phyloP scores from a whole-genome alignment of 2,329 filamentous ascomycete species.

The Curvularia spicifera region DNA sequence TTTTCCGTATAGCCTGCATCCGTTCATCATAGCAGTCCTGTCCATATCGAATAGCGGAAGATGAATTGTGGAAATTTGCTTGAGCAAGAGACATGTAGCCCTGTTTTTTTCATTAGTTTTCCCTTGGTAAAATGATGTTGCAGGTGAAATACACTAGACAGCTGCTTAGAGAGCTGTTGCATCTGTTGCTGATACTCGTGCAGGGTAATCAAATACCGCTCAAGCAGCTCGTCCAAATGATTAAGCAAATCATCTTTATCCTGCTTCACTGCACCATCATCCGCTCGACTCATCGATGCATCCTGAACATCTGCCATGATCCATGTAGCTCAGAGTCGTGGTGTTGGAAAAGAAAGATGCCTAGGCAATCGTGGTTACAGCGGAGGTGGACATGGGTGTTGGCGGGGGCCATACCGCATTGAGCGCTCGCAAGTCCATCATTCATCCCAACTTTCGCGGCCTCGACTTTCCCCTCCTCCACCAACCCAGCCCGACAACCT shows the following conservation, averaged over 20 bases:
- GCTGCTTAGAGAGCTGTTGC: constrained; percentile 59
- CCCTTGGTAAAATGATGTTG: neutral
- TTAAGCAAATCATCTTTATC: constrained; percentile 44
- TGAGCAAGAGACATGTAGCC: constrained; percentile 66
- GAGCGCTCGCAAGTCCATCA: constrained; percentile 19
- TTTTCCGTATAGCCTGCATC: constrained; percentile 66
- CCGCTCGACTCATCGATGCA: neutral
- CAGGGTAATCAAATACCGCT: constrained; percentile 69
- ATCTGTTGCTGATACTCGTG: constrained; percentile 70
- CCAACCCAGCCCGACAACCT: neutral
- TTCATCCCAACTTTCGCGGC: constrained; percentile 11
- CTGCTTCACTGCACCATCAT: constrained; percentile 3
- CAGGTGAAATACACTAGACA: constrained; percentile 58
- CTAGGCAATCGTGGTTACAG: neutral
- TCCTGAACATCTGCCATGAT: constrained; percentile 23
- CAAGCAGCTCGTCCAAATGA: constrained; percentile 67
- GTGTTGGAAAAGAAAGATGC: neutral
- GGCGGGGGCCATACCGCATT: constrained; percentile 27
- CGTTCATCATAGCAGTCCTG: constrained; percentile 74
- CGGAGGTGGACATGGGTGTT: constrained; percentile 4
- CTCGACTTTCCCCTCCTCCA: constrained; percentile 5
- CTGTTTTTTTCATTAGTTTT: constrained; percentile 28
- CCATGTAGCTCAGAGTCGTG: neutral
- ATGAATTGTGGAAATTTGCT: constrained; percentile 74
- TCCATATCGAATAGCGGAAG: constrained; percentile 69